Conservation (phyloP, 495 filamentous ascomycete genomes). For the Penicillium pancosmium region DNA sequence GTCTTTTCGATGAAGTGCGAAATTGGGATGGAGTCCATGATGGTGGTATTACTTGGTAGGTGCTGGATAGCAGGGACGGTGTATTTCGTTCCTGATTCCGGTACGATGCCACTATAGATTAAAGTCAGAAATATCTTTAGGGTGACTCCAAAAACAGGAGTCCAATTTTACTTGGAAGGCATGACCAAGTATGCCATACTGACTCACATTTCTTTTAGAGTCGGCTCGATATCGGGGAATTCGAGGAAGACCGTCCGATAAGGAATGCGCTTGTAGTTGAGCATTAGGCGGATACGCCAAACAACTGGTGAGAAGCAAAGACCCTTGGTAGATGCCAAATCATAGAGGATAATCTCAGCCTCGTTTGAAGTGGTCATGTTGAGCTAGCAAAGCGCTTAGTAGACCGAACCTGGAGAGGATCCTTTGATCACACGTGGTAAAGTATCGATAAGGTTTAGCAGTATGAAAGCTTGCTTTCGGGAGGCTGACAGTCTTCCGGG, state of each 20-base stretch:
- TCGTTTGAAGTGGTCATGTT: conserved; percentile 17
- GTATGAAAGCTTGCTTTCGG: too few species aligned
- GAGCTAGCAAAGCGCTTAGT: too few species aligned
- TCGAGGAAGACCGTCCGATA: conserved; percentile 45
- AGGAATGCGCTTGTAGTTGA: conserved; percentile 45
- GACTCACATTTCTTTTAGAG: conserved; percentile 41
- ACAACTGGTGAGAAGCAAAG: conserved; percentile 44
- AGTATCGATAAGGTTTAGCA: too few species aligned
- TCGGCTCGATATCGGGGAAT: conserved; percentile 48
- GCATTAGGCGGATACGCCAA: conserved; percentile 48
- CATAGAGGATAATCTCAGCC: conserved; percentile 43
- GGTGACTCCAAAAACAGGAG: conserved; percentile 2
- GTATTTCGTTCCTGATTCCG: conserved; percentile 35
- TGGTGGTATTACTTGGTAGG: conserved; percentile 39
- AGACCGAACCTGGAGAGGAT: too few species aligned
- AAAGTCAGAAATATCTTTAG: neutral
- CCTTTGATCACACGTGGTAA: too few species aligned
- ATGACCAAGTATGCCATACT: neutral
- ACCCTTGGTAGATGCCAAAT: conserved; percentile 42
- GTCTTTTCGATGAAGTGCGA: conserved; percentile 43
- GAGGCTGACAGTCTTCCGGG: too few species aligned
- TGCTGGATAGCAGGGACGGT: conserved; percentile 47
- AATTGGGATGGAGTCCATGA: conserved; percentile 45
- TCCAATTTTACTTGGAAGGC: conserved; percentile 9
- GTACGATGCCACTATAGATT: conserved; percentile 26